Conservation (phyloP, 176 grass and related monocot species). For the Ensete ventricosum region DNA sequence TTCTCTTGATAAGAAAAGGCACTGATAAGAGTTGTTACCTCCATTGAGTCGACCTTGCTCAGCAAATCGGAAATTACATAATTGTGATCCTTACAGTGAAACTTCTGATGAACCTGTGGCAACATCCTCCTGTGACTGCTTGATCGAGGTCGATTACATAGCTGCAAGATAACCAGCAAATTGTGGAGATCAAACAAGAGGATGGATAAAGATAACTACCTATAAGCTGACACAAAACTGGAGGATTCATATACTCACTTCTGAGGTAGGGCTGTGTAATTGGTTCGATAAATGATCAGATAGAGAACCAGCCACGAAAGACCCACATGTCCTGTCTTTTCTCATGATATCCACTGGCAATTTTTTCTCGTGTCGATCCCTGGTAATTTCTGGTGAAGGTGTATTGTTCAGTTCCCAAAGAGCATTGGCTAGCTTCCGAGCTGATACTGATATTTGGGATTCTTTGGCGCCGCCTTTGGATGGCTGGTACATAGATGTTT, state of each 20-base stretch:
- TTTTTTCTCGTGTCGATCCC: background rate
- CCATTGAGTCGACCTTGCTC: constrained; percentile 16
- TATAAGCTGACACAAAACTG: background rate
- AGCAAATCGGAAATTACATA: constrained; percentile 18
- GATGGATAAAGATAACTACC: background rate
- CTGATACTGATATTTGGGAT: constrained; percentile 28
- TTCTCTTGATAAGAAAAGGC: background rate
- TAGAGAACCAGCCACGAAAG: background rate
- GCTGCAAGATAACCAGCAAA: background rate
- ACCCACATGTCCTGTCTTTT: background rate
- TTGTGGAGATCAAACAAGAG: background rate
- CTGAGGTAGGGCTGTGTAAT: background rate
- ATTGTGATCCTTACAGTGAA: constrained; percentile 12
- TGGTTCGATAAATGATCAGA: background rate
- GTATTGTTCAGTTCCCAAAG: constrained; percentile 46
- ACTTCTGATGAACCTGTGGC: background rate
- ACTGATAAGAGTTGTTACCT: constrained; percentile 20
- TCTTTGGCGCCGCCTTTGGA: constrained; percentile 1
- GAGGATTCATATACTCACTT: background rate
- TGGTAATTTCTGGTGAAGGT: constrained; percentile 14
- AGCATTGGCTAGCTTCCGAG: constrained; percentile 56
- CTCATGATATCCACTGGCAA: background rate
- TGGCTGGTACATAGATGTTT: constrained; percentile 25
- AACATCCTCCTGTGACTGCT: constrained; percentile 26
- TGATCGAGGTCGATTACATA: background rate